phyloP scores from a whole-genome alignment of 192 early-diverging fungal species.

The Lobulomyces angularis region DNA sequence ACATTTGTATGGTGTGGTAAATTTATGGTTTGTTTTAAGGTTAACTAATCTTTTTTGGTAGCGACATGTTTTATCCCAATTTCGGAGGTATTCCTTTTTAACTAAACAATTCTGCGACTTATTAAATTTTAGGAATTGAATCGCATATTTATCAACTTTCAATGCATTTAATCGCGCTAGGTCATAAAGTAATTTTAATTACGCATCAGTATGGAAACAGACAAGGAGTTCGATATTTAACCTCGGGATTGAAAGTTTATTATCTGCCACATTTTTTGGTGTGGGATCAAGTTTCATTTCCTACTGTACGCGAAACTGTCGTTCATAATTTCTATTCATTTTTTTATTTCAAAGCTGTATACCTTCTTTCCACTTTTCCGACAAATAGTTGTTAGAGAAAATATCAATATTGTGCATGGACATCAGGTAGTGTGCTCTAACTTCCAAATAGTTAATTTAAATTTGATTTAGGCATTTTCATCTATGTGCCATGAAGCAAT shows the following conservation, averaged over 20 bases:
- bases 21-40: too few species aligned
- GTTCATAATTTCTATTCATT: too few species aligned
- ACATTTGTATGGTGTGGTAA: too few species aligned
- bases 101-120: too few species aligned
- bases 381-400: constrained; percentile 79
- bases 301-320: constrained; percentile 82
- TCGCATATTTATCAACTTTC: constrained; percentile 85
- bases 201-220: constrained; percentile 76
- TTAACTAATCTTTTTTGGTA: too few species aligned
- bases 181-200: constrained; percentile 88
- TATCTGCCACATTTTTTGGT: constrained; percentile 78
- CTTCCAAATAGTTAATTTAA: neutral
- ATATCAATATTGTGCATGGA: constrained; percentile 90
- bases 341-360: too few species aligned
- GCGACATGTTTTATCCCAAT: constrained; percentile 98
- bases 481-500: constrained; percentile 90
- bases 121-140: too few species aligned
- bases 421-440: constrained; percentile 43
- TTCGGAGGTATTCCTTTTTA: too few species aligned
- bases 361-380: constrained; percentile 82
- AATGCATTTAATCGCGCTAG: constrained; percentile 71
- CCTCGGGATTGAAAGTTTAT: constrained; percentile 90
- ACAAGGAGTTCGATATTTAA: constrained; percentile 75
- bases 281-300: constrained; percentile 74
- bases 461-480: constrained; percentile 62